A percentile compares a stretch with the other conserved stretches of the same genome.
Conservation (phyloP, 2,329 filamentous ascomycete species). For the Paecilomyces variotii region DNA sequence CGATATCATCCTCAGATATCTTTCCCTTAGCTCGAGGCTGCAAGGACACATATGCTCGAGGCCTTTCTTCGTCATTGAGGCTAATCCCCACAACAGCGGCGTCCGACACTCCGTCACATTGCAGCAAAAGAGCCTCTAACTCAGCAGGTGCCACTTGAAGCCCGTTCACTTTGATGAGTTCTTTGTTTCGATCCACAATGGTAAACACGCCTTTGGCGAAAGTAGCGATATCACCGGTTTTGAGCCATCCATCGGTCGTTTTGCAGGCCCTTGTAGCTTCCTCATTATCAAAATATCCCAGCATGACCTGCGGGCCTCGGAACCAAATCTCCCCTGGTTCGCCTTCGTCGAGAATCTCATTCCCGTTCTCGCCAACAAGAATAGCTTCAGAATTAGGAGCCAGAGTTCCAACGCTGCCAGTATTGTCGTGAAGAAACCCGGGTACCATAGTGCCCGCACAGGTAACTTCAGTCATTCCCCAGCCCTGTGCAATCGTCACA, state of each 20-base stretch:
- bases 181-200: constrained; percentile 23
- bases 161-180: constrained; percentile 29
- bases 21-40: constrained; percentile 37
- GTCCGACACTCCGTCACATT: constrained; percentile 27
- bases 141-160: constrained; percentile 31
- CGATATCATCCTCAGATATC: constrained; percentile 2
- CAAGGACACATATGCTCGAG: constrained; percentile 46
- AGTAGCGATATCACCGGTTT: constrained; percentile 25
- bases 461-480: constrained; percentile 54
- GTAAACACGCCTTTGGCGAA: constrained; percentile 6
- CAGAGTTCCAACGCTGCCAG: constrained; percentile 45
- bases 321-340: constrained; percentile 33
- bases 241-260: constrained; percentile 19
- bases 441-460: constrained; percentile 36
- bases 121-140: constrained; percentile 28
- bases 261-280: constrained; percentile 28
- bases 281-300: constrained; percentile 35
- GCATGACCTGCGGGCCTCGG: constrained; percentile 17
- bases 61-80: constrained; percentile 41
- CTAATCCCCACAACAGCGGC: constrained; percentile 35
- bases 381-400: constrained; percentile 47
- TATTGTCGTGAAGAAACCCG: constrained; percentile 1
- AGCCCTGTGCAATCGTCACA: constrained; percentile 44
- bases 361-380: constrained; percentile 47
- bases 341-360: constrained; percentile 38